A percentile compares a stretch with the other conserved stretches of the same genome.
phyloP scores from a whole-genome alignment of 768 basidiomycete genomes.

The Galerina sulciceps region DNA sequence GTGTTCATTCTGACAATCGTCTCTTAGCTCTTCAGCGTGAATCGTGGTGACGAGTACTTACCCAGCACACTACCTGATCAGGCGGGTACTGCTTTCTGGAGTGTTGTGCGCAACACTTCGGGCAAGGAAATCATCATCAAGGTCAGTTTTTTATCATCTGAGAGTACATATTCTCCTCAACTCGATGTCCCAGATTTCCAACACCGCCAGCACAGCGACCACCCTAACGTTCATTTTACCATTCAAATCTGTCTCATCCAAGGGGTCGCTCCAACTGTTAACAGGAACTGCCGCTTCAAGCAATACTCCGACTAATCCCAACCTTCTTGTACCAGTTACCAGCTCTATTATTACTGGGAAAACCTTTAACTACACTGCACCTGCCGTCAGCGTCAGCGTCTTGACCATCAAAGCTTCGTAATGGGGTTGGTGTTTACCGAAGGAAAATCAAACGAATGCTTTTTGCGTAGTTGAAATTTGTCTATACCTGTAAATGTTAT shows the following conservation, averaged over 20 bases:
- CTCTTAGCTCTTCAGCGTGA: conserved; percentile 61
- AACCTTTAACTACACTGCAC: conserved; percentile 58
- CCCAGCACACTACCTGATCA: conserved; percentile 60
- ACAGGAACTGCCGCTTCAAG: conserved; percentile 50
- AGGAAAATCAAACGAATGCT: conserved; percentile 1
- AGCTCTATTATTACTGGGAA: conserved; percentile 51
- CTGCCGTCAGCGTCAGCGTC: conserved; percentile 48
- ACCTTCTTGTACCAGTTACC: conserved; percentile 50
- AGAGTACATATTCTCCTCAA: not conserved
- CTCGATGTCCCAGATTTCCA: conserved; percentile 50
- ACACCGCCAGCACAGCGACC: conserved; percentile 45
- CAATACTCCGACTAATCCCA: conserved; percentile 57
- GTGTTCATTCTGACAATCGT: not conserved
- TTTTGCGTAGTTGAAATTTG: not conserved
- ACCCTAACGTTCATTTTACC: conserved; percentile 57
- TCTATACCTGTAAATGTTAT: not conserved
- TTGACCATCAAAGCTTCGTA: conserved; percentile 35
- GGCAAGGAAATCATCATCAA: conserved; percentile 59
- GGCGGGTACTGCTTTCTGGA: conserved; percentile 63
- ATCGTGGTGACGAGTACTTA: conserved; percentile 65
- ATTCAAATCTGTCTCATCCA: conserved; percentile 44
- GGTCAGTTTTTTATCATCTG: conserved; percentile 25
- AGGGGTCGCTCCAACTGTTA: not conserved
- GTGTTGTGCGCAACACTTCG: conserved; percentile 48
- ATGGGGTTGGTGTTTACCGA: not conserved